Conservation (phyloP, 306 rosid genomes). For the Trichosanthes truncata region DNA sequence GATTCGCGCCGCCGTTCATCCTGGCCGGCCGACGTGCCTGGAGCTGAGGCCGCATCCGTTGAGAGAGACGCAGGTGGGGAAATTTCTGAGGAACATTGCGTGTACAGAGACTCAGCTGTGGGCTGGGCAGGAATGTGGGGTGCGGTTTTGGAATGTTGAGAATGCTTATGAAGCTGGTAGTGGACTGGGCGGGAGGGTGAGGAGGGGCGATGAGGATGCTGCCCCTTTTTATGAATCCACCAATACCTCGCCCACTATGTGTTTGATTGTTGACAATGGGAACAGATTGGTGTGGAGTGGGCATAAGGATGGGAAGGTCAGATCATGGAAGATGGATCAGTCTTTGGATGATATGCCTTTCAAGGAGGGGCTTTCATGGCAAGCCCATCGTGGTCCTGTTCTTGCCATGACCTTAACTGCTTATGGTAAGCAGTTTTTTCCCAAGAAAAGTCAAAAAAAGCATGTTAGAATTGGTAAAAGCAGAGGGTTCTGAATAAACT, state of each 20-base stretch:
- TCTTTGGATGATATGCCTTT: conserved; percentile 49
- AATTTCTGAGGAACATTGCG: conserved; percentile 73
- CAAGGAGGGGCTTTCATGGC: conserved; percentile 99
- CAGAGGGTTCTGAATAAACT: neutral
- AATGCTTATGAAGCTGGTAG: conserved; percentile 49
- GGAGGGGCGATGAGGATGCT: conserved; percentile 92
- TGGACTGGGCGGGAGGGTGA: conserved; percentile 65
- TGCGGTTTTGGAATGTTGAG: conserved; percentile 65
- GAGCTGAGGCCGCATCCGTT: conserved; percentile 93
- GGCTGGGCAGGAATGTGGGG: conserved; percentile 93
- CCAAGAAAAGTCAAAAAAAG: neutral
- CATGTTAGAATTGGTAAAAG: neutral
- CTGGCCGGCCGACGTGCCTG: conserved; percentile 72
- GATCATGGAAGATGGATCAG: conserved; percentile 88
- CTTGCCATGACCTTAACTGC: conserved; percentile 56
- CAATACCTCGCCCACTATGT: conserved; percentile 63
- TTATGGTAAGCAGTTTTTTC: conserved; percentile 28
- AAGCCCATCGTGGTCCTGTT: conserved; percentile 83
- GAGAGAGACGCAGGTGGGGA: conserved; percentile 88
- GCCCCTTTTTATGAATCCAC: conserved; percentile 72
- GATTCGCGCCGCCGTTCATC: conserved; percentile 71
- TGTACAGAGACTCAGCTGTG: conserved; percentile 80
- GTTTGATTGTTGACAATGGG: conserved; percentile 54
- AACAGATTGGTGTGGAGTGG: conserved; percentile 76
- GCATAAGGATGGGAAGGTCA: conserved; percentile 91